Base-by-base conservation (phyloP, 2,329 filamentous ascomycete genomes). In the Clonostachys byssicola region DNA sequence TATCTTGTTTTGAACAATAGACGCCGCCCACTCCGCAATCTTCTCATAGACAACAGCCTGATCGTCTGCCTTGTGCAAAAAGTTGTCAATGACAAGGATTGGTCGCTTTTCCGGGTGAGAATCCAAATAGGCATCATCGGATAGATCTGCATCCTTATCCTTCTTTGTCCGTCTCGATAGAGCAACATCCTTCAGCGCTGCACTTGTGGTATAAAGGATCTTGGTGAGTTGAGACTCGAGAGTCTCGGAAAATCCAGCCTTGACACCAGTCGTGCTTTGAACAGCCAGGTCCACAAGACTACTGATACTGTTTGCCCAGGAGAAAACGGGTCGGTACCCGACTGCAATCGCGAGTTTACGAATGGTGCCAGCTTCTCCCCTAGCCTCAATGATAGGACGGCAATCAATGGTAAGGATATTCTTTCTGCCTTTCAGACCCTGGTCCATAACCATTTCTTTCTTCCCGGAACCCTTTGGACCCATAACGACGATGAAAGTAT, bases 261-360 rank as follows among this genome's bases (percentile, higher is more conserved):
- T 96, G 49, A 95, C 88, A 12, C 92, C 92, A 17, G 92, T 95
- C 12, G 94, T 94, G 56, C 92, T 89, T 63, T 96, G 92, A 2
- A 94, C 89, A 18, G 92, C 94, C 36, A 97, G 79, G 57, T 97
- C 94, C 53, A 96, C 76, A 68, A 96, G 81, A 62, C 91, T 95
- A 67, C 89, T 95, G 54, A 97, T 82, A 59, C 85, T 96, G 66
- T 97, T 96, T 69, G 95, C 88, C 89, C 92, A 97, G 0, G 89
- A 95, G 64, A 99, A 99, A 1, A 99, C 83, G 0, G 94, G 94
- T 9, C 88, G 78, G 62, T 96, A 97, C 9, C 94, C 92, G 43
- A 97, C 92, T 53, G 92, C 83, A 2, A 75, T 71, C 1, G 92
- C 94, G 6, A 94, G 84, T 39, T 86, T 84, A 50, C 82, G 82